Conservation (phyloP, 2,329 filamentous ascomycete species). For the Myriosclerotinia curreyana region DNA sequence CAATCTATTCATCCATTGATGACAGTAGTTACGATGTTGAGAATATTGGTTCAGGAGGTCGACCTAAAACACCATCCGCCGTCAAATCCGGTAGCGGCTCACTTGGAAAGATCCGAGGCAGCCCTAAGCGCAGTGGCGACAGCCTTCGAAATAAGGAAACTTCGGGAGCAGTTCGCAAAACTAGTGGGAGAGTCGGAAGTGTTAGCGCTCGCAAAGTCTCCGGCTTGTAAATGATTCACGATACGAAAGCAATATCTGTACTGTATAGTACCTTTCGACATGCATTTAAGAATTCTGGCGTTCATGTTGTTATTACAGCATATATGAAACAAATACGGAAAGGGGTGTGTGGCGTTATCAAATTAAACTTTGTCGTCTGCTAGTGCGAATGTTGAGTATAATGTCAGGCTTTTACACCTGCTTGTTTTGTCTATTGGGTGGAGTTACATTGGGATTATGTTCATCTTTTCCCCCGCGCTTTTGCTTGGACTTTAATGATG, state of each 20-base stretch:
- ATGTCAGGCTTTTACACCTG: conserved; percentile 12
- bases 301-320: conserved; percentile 18
- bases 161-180: conserved; percentile 58
- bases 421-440: conserved; percentile 17
- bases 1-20: conserved; percentile 61
- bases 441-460: conserved; percentile 9
- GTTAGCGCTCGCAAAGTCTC: conserved; percentile 44
- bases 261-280: conserved; percentile 32
- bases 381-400: conserved; percentile 23
- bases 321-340: conserved; percentile 19
- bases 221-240: conserved; percentile 32
- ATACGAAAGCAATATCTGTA: conserved; percentile 29
- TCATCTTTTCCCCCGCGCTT: conserved; percentile 8
- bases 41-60: conserved; percentile 55
- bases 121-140: conserved; percentile 54
- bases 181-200: conserved; percentile 63
- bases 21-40: conserved; percentile 68
- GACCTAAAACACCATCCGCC: conserved; percentile 53
- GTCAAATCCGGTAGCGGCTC: conserved; percentile 51
- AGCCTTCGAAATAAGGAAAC: conserved; percentile 50
- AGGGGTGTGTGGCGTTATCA: conserved; percentile 19
- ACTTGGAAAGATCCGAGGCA: conserved; percentile 60
- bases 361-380: conserved; percentile 16
- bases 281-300: conserved; percentile 22
- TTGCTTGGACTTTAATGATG: conserved; percentile 16